A percentile compares a stretch with the other conserved stretches of the same genome.
Conservation (phyloP, 768 basidiomycete genomes). For the Mycena capillaripes region DNA sequence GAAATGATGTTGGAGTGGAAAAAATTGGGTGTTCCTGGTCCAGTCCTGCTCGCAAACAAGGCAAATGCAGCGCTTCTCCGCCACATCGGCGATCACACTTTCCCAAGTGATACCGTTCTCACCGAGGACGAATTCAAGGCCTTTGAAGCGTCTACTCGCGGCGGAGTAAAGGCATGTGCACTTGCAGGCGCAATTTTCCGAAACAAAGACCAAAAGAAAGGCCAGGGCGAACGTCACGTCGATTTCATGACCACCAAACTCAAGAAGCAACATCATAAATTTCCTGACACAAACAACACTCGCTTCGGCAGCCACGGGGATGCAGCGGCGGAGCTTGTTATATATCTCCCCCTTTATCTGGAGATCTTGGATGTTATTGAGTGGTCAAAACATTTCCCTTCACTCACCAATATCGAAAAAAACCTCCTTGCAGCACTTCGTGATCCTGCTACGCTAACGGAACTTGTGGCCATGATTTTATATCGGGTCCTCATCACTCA, state of each 20-base stretch:
- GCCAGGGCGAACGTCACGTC: conserved; percentile 28
- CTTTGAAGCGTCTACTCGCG: too few relatives aligned
- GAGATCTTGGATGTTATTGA: conserved; percentile 35
- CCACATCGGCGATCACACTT: too few relatives aligned
- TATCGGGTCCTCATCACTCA: conserved; percentile 34
- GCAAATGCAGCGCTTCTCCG: too few relatives aligned
- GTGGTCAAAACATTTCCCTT: conserved; percentile 32
- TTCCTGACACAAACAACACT: conserved; percentile 19
- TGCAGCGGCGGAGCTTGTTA: not conserved
- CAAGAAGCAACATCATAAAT: not conserved
- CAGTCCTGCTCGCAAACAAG: too few relatives aligned
- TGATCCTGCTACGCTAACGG: conserved; percentile 34
- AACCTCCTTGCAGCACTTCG: conserved; percentile 37
- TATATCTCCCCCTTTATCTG: not conserved
- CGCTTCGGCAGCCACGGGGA: conserved; percentile 16
- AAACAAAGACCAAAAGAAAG: too few relatives aligned
- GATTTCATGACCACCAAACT: not conserved
- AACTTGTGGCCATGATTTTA: conserved; percentile 32
- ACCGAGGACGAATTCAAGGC: too few relatives aligned
- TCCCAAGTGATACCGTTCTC: too few relatives aligned
- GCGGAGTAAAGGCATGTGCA: too few relatives aligned
- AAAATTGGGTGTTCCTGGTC: too few relatives aligned
- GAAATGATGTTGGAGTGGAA: too few relatives aligned
- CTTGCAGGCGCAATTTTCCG: too few relatives aligned
- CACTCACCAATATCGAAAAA: conserved; percentile 40